These are phyloP conservation scores for Ceratocystis colombiana DNA, from an alignment of 2,329 filamentous ascomycete genomes.

Conservation along the genomic window DNA sequence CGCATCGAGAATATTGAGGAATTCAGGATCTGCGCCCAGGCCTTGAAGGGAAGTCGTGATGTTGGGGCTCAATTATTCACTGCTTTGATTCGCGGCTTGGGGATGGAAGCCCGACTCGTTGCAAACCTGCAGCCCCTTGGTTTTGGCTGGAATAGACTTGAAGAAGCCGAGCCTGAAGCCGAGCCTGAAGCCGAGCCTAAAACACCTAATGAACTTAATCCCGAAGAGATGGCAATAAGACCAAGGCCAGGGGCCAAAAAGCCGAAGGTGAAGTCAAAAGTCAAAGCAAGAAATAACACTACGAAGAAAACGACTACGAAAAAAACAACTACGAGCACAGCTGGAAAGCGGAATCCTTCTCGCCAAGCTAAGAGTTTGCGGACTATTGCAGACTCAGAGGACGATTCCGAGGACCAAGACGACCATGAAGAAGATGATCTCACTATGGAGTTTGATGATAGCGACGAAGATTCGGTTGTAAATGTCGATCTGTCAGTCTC, in stretches of 20 bases:
- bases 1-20: conserved; percentile 54
- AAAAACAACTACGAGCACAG: not conserved
- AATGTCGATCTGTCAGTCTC: conserved; percentile 21
- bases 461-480: conserved; percentile 49
- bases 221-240: not conserved
- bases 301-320: not conserved
- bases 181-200: conserved; percentile 32
- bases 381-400: conserved; percentile 14
- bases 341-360: conserved; percentile 21
- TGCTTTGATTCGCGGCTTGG: conserved; percentile 67
- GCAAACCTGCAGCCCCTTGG: conserved; percentile 76
- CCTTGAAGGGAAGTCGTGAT: conserved; percentile 72
- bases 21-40: conserved; percentile 58
- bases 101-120: conserved; percentile 73
- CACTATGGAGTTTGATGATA: conserved; percentile 39
- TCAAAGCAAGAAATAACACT: not conserved
- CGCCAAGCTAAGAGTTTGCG: not conserved
- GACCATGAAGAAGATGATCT: conserved; percentile 20
- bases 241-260: conserved; percentile 7
- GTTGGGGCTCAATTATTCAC: conserved; percentile 84
- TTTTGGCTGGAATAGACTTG: conserved; percentile 80
- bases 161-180: conserved; percentile 65
- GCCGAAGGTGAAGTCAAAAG: not conserved
- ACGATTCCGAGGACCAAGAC: conserved; percentile 25
- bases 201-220: not conserved